Evolutionary conservation across 148 eudicot species (phyloP).

Genomic region (Diospyros lotus): DNA sequence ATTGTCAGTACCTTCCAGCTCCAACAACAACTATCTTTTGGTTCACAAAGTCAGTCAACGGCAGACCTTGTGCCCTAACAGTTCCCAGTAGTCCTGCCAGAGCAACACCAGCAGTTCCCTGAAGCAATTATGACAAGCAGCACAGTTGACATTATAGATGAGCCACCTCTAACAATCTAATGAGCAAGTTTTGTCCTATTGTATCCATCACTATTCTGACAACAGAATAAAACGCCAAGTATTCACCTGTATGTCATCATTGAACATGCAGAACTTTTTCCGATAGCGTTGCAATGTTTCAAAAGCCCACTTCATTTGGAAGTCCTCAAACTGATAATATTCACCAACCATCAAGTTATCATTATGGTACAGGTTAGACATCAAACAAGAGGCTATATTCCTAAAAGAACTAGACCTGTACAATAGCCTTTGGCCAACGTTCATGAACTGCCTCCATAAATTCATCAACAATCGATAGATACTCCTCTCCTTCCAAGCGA

Average conservation of each 20-base stretch:
- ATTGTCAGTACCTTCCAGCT: conserved; percentile 77
- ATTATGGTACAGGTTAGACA: conserved; percentile 14
- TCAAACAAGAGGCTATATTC: conserved; percentile 1
- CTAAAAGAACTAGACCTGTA: conserved; percentile 62
- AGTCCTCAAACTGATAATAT: conserved; percentile 86
- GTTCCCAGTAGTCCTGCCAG: conserved; percentile 93
- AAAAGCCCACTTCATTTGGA: conserved; percentile 99
- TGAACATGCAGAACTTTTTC: conserved; percentile 88
- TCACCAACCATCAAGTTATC: conserved; percentile 7
- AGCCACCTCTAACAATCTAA: not conserved
- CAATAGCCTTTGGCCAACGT: conserved; percentile 99
- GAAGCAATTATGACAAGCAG: conserved; percentile 1
- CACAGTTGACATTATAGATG: not conserved
- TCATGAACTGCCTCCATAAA: conserved; percentile 92
- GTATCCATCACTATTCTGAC: not conserved
- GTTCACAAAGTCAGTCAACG: conserved; percentile 76
- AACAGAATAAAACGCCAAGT: conserved; percentile 9
- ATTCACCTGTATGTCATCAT: conserved; percentile 93
- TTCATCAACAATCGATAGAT: conserved; percentile 79
- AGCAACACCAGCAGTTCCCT: conserved; percentile 99
- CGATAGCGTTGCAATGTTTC: conserved; percentile 89
- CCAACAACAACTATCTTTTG: conserved; percentile 95
- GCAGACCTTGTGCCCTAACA: conserved; percentile 94
- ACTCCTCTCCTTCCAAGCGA: conserved; percentile 94
- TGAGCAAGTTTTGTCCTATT: not conserved